Conservation (phyloP, 2,329 filamentous ascomycete species). For the Pleomassaria siparia region DNA sequence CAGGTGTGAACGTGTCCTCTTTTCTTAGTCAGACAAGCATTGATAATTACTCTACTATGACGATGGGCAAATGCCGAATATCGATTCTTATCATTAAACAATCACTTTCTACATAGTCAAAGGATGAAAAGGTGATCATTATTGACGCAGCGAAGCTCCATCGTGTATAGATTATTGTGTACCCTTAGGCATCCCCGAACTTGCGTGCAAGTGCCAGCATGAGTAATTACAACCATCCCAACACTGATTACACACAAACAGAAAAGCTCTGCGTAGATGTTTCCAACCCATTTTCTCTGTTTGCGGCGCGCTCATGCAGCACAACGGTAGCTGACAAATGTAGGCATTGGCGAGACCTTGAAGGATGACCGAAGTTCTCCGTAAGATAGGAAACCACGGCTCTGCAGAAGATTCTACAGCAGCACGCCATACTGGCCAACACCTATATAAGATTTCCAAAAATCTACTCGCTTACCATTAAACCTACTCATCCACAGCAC, state of each 20-base stretch:
- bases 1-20: constrained; percentile 38
- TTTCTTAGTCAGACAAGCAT: constrained; percentile 19
- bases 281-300: neutral
- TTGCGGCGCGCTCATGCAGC: neutral
- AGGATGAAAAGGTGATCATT: no score
- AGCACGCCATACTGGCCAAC: neutral
- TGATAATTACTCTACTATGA: constrained; percentile 28
- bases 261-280: neutral
- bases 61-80: neutral
- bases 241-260: no score
- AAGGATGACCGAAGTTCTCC: neutral
- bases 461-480: neutral
- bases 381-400: neutral
- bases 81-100: neutral
- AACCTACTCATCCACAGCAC: neutral
- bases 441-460: neutral
- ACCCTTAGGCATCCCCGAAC: no score
- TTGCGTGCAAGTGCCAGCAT: no score
- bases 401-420: constrained; percentile 3
- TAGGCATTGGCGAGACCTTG: constrained; percentile 1
- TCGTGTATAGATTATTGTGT: no score
- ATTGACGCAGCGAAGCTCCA: no score
- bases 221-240: no score
- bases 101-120: neutral
- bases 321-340: neutral